Evolutionary conservation across 2,329 filamentous ascomycete genomes (phyloP), one percentile per base, ranked within the genome.

Genomic region (Chrysosporium queenslandicum): DNA sequence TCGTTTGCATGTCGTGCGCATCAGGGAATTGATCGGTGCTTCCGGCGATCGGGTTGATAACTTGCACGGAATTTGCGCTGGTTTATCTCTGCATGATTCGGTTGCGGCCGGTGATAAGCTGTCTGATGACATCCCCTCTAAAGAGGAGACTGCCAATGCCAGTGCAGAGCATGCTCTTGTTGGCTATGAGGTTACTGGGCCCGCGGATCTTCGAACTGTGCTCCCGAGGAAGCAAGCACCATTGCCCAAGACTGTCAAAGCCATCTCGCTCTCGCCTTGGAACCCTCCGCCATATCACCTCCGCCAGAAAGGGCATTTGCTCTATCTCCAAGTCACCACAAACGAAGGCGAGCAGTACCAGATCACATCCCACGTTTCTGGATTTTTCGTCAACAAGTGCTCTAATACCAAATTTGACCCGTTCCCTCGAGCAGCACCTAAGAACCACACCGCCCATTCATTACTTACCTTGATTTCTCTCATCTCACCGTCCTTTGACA

Each of bases 321-420:
- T 98, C 46, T 98, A 98, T 69, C 77, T 98, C 18, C 78, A 88
- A 57, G 77, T 92, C 40, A 91, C 85, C 14, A 97, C 90, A 53
- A 91, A 88, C 61, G 92, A 98, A 71, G 90, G 90, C 57, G 92
- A 98, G 72, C 88, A 94, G 68, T 83, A 86, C 69, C 89, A 96
- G 68, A 85, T 98, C 64, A 98, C 94, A 8, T 82, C 87, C 12
- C 88, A 96, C 63, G 86, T 95, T 47, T 90, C 89, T 12, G 92
- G 92, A 18, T 98, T 98, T 76, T 98, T 85, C 68, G 86, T 97
- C 64, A 98, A 95, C 78, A 95, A 90, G 70, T 96, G 87, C 27
- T 92, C 88, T 50, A 96, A 92, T 71, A 81, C 80, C 71, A 96
- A 92, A 71, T 98, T 98, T 63, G 92, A 97, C 67, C 92, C 92